Evolutionary conservation across 2,329 filamentous ascomycete genomes (phyloP), one percentile per base, ranked within the genome.

Genomic region (Diaporthe nobilis): DNA sequence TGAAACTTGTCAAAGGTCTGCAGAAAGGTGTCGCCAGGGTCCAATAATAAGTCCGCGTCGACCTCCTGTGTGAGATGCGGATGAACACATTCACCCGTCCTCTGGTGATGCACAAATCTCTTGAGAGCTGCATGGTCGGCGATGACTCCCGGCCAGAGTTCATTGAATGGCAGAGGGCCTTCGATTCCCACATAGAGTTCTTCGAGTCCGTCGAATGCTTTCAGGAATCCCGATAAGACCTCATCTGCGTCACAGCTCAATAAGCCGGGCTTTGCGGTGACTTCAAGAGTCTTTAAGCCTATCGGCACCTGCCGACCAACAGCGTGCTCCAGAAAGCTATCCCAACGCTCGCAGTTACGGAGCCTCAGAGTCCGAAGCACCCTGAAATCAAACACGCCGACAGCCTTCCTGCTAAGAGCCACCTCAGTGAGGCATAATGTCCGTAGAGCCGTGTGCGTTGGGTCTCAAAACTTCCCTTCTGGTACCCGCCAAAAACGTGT

Each of bases 21-120:
- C 31, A n/a, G 17, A 31, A n/a, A 31, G 2, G 49, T 10, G 15
- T 57, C 13, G 7, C 28, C 22, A 3, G 22, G 20, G 31, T 37
- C 13, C 55, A 22, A n/a, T 22, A 25, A 25, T 15, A 55, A 12
- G n/a, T 55, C 51, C 25, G 25, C 13, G 51, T 55, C 12, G 2
- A 55, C 17, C n/a, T 15, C 2, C 10, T n/a, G 7, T 1, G 12
- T 4, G 13, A 8, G 3, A 22, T 22, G 2, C 3, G 5, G 4
- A 34, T 17, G 3, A 20, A 10, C 3, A 20, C 2, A 20, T 10
- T 28, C 31, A n/a, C 8, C 6, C 1, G 9, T 44, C 28, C 10
- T n/a, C 20, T 20, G 42, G 42, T 49, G 28, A 7, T 34, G 17
- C 20, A 34, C 42, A n/a, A 51, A 51, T n/a, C 28, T 34, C 61